Base-by-base conservation (phyloP, 164 flowering plant genomes). In the Berberis thunbergii region DNA sequence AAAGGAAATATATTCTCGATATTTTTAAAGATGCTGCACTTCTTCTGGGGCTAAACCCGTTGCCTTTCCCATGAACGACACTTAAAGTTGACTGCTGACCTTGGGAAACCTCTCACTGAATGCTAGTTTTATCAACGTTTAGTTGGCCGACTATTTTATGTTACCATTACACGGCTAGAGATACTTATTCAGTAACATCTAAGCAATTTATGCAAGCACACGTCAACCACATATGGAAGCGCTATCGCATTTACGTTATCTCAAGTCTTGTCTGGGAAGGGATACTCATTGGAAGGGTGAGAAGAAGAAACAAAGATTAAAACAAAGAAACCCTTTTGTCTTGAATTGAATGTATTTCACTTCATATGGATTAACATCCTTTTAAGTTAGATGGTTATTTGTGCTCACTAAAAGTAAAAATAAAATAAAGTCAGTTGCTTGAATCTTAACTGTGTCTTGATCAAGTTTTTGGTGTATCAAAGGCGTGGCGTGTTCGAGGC, bases 191-290 rank as follows among this genome's bases (percentile, higher is more conserved):
- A 0, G 78, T 1, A 56, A 75, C 38, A 7, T 3, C 48, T 65
- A 3, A 40, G 57, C 73, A 72, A 50, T 72, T 58, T 41, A 26
- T 64, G 71, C 48, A 64, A 1, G n/a, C 45, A 40, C 75, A 2
- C 53, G 11, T 9, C 6, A 40, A 9, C 2, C 46, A 1, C 68
- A 68, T 6, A 8, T 9, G 3, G 46, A 67, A 2, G 62, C 45
- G 45, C 63, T 1, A 9, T 45, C 4, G 52, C 64, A 2, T 26
- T 3, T 72, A 1, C 60, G 40, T 0, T 67, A 67, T 13, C 40
- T 64, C 0, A 67, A 64, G 9, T 53, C 8, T 2, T 3, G 38
- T 12, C 61, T 2, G 55, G 41, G 2, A 10, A 54, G 43, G 67
- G 67, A n/a, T 67, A 0, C 26, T 50, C 4, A 6, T 12, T 0